Evolutionary conservation across 2,329 filamentous ascomycete genomes (phyloP).

Genomic region (Chaetomiaceae sp.): DNA sequence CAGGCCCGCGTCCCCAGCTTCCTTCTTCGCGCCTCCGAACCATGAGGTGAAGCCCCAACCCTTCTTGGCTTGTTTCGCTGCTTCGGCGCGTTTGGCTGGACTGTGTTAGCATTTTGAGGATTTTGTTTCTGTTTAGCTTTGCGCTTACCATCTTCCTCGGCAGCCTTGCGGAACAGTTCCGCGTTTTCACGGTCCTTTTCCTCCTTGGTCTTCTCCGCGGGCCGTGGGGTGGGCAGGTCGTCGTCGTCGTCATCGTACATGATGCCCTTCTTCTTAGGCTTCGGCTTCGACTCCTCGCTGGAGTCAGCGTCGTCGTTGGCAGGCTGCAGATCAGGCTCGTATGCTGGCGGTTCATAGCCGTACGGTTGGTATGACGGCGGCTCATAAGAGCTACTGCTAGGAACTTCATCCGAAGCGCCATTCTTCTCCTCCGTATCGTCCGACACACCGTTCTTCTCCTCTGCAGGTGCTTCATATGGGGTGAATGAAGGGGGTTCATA

Average conservation of each 20-base stretch:
- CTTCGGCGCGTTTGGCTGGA: slow-evolving; percentile 56
- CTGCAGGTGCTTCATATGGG: slow-evolving; percentile 26
- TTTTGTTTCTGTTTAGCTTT: too few relatives aligned
- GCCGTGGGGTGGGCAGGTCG: slow-evolving; percentile 51
- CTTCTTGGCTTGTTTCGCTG: slow-evolving; percentile 52
- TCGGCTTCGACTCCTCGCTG: slow-evolving; percentile 46
- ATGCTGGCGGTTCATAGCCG: slow-evolving; percentile 59
- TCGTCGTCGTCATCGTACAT: slow-evolving; percentile 83
- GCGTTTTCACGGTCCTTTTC: slow-evolving; percentile 75
- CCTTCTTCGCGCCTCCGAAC: slow-evolving; percentile 69
- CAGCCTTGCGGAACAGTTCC: slow-evolving; percentile 79
- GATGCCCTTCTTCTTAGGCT: slow-evolving; percentile 69
- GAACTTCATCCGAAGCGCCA: slow-evolving; percentile 16
- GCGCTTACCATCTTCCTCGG: slow-evolving; percentile 64
- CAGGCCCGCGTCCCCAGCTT: slow-evolving; percentile 27
- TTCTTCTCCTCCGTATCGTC: slow-evolving; percentile 16
- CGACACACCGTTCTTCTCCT: slow-evolving; percentile 16
- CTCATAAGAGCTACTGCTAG: slow-evolving; percentile 29
- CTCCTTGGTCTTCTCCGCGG: slow-evolving; percentile 55
- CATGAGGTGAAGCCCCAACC: slow-evolving; percentile 82
- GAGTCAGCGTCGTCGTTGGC: slow-evolving; percentile 41
- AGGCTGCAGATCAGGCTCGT: slow-evolving; percentile 52
- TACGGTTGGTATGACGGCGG: slow-evolving; percentile 31
- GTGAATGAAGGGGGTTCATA: slow-evolving; percentile 45
- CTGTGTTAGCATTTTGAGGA: slow-evolving; percentile 10